Base-by-base conservation (phyloP, 768 basidiomycete species). In the Peribolospora kevripleyi region DNA sequence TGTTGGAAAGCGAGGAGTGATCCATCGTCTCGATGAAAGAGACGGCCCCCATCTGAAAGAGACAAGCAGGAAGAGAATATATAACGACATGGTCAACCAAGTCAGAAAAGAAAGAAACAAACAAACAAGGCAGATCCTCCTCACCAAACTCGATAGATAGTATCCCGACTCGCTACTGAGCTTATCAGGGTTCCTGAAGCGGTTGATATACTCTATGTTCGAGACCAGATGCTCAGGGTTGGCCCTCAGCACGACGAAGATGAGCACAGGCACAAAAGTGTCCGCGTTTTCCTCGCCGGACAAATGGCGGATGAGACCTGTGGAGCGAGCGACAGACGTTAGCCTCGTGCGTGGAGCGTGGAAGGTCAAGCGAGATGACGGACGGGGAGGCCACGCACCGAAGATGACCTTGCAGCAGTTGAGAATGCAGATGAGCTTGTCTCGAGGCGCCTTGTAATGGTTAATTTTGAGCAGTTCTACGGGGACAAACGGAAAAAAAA, bases 371-470 rank as follows among this genome's bases (percentile, higher is more conserved):
- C 10, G 6, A 57, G 40, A 53, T 36, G 40, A 57, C 46, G 47
- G 13, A 48, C 47, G 41, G 25, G 48, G 39, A 10, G 11, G 40
- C 53, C 38, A 68, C 81, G 57, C 60, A 88, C 91, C 93, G 63
- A 93, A 97, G 61, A 98, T 97, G 67, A 98, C 87, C 71, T 98
- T 98, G 77, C 90, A 98, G 67, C 79, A 84, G 65, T 98, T 98
- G 51, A 97, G 70, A 45, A 97, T 82, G 67, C 93, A 97, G 54
- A 98, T 97, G 52, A 97, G 71, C 69, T 98, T 98, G 68, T 98
- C 93, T 47, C 93, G 75, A 6, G 93, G 93, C 7, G 93, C 93
- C 67, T 97, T 97, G 72, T 97, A 98, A 65, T 95, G 88, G 63
- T 93, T 97, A 58, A 98, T 81, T 73, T 95, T 97, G 61, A 87